Evolutionary conservation across 352 stramenopile genomes (phyloP), one percentile per base, ranked within the genome.

Genomic region (Globisporangium heterothallicum): DNA sequence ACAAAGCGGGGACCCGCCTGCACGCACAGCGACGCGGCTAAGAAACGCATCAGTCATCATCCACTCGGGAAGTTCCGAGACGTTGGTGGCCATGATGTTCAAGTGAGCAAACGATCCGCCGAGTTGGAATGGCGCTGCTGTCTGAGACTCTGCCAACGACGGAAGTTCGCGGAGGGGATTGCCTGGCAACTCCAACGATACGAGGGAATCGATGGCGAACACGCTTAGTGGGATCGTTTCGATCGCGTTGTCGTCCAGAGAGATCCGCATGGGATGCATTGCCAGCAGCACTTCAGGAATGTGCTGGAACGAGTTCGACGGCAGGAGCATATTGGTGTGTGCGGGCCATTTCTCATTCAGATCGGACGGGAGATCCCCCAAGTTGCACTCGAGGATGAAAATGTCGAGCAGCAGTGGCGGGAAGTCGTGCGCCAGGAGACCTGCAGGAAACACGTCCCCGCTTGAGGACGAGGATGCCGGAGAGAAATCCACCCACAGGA

Each of bases 181-280:
- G 18, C 3, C 35, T 4, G 42, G 25, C 14, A 42, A 30, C 29
- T 62, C 55, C 22, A 62, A 16, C 1, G 47, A 30, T 19, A 56
- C 43, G 18, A 62, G 41, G 13, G 46, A 42, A 18, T 27, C 26
- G 47, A 62, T 50, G n/a, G 42, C 26, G 26, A 62, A 56, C 19
- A 62, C 21, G 7, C 21, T 22, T 14, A 36, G 9, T 9, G 55
- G 41, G 6, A 62, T 30, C n/a, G 5, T 26, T 2, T n/a, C 29
- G 6, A 62, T 42, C 13, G 45, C 36, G 18, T 62, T 62, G 4
- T 18, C 41, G 14, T 56, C 47, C 26, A 62, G 40, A 38, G 52
- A 41, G 27, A 62, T 42, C 2, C 47, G 55, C 21, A 62, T 62
- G 6, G 55, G 55, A 10, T 21, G 3, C 55, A 62, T 57, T 27